phyloP scores from a whole-genome alignment of 768 basidiomycete genomes.

The Pleurotus pulmonarius region DNA sequence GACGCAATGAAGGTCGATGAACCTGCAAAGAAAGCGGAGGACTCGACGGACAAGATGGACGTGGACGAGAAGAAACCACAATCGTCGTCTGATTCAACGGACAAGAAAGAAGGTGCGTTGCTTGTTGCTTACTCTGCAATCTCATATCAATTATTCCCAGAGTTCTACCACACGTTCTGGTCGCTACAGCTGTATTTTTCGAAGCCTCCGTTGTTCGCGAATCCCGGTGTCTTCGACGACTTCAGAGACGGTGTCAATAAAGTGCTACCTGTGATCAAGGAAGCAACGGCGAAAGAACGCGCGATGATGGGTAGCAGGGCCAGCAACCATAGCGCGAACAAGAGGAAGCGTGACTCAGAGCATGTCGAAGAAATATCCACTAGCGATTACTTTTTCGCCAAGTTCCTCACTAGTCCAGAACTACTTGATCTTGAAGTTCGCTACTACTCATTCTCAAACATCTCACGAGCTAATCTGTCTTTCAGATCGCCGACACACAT shows the following conservation, averaged over 20 bases:
- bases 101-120: slow-evolving; percentile 62
- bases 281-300: slow-evolving; percentile 84
- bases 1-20: slow-evolving; percentile 19
- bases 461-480: slow-evolving; percentile 9
- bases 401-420: slow-evolving; percentile 87
- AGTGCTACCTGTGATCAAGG: slow-evolving; percentile 76
- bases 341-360: slow-evolving; percentile 65
- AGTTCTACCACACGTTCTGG: slow-evolving; percentile 90
- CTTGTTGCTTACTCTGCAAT: not conserved
- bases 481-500: slow-evolving; percentile 81
- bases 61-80: slow-evolving; percentile 46
- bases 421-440: slow-evolving; percentile 83
- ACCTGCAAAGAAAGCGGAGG: slow-evolving; percentile 20
- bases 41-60: slow-evolving; percentile 53
- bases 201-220: slow-evolving; percentile 67
- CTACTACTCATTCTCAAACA: slow-evolving; percentile 6
- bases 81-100: slow-evolving; percentile 20
- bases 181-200: slow-evolving; percentile 84
- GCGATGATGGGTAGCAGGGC: slow-evolving; percentile 80
- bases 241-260: slow-evolving; percentile 72
- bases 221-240: slow-evolving; percentile 48
- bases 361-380: slow-evolving; percentile 44
- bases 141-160: slow-evolving; percentile 26
- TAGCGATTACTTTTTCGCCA: slow-evolving; percentile 88
- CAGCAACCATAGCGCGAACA: slow-evolving; percentile 34